These are phyloP conservation scores for Thelonectria discophora DNA, from an alignment of 2,329 filamentous ascomycete genomes.

Conservation along the genomic window DNA sequence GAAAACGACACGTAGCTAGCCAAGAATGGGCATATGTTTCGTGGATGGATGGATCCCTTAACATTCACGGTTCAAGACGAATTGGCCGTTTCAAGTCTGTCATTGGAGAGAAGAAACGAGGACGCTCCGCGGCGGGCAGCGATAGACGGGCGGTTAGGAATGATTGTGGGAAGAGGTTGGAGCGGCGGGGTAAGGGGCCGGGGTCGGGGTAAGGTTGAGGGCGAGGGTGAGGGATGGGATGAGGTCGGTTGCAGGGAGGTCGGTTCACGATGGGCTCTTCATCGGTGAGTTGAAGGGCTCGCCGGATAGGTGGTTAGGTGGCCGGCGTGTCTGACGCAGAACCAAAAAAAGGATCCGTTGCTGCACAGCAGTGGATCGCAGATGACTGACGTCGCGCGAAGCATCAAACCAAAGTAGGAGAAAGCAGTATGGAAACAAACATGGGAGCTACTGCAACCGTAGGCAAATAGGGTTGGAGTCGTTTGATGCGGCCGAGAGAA, in stretches of 20 bases:
- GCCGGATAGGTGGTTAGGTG: background rate
- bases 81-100: constrained; percentile 15
- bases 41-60: constrained; percentile 13
- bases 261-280: constrained; percentile 2
- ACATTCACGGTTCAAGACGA: constrained; percentile 31
- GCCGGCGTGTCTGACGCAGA: constrained; percentile 17
- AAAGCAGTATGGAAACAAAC: constrained; percentile 15
- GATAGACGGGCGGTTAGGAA: constrained; percentile 16
- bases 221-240: background rate
- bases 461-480: constrained; percentile 36
- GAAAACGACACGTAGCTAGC: constrained; percentile 26
- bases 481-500: constrained; percentile 34
- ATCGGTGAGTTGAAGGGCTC: constrained; percentile 12
- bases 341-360: constrained; percentile 5
- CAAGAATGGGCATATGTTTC: constrained; percentile 37
- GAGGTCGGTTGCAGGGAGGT: background rate
- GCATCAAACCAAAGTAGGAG: constrained; percentile 5
- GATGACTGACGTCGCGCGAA: constrained; percentile 13
- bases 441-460: constrained; percentile 34
- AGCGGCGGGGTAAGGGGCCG: too few species aligned
- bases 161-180: background rate
- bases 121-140: constrained; percentile 19
- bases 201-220: too few species aligned
- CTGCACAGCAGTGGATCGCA: constrained; percentile 21
- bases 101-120: constrained; percentile 15